Conservation (phyloP, 164 flowering plant genomes). For the Saururus chinensis region DNA sequence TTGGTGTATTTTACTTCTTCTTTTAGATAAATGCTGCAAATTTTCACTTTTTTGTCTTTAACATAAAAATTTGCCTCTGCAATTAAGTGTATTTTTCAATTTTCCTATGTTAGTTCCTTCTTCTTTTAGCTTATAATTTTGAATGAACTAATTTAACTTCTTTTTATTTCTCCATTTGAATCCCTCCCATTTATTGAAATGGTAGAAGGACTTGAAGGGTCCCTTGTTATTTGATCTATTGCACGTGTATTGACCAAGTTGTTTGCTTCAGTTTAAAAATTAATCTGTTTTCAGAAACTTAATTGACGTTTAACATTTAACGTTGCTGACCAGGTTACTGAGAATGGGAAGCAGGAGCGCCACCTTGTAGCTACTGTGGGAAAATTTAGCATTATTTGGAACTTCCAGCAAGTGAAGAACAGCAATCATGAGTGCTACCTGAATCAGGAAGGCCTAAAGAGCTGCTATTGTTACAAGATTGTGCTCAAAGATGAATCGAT, state of each 20-base stretch:
- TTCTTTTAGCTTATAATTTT: no score
- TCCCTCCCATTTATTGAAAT: background rate
- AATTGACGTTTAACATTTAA: background rate
- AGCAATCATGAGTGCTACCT: constrained; percentile 81
- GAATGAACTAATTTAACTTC: no score
- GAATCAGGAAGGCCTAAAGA: constrained; percentile 81
- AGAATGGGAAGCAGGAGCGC: constrained; percentile 81
- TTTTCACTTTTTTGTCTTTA: no score
- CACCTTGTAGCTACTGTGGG: constrained; percentile 92
- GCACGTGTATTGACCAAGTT: background rate
- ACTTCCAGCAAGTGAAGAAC: constrained; percentile 83
- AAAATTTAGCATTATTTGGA: constrained; percentile 83
- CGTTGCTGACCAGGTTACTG: constrained; percentile 45
- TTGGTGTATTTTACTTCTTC: no score
- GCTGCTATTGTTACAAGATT: constrained; percentile 92
- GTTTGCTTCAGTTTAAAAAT: background rate
- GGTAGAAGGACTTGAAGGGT: background rate
- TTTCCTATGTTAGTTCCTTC: no score
- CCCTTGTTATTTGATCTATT: background rate
- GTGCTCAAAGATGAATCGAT: constrained; percentile 86
- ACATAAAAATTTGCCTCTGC: no score
- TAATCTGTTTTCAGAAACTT: background rate
- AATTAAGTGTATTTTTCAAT: no score
- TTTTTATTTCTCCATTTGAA: no score
- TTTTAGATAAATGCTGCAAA: no score